Evolutionary conservation across 768 basidiomycete genomes (phyloP), one percentile per base, ranked within the genome.

Genomic region (Podaxis rugospora): DNA sequence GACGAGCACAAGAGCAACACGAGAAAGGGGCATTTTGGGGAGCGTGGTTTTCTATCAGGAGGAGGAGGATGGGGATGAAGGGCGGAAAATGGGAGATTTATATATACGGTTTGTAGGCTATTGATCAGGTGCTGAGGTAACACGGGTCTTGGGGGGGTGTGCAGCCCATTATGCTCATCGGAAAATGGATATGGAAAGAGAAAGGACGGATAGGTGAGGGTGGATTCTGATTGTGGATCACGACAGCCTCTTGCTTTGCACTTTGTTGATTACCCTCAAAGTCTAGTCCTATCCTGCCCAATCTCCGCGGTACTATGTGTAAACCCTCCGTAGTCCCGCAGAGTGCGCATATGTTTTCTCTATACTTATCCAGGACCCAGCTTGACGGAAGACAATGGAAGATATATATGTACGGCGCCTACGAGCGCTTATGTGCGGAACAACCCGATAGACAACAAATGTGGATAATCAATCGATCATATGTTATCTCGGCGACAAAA

Each of bases 1-100:
- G 37, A 81, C 61, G 37, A 76, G 65, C 64, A 82, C 76, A 59
- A 87, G 78, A 37, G 71, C 65, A 16, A 78, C 78, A 21, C 85
- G 78, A 35, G 76, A 59, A 61, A 80, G 69, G 53, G 81, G 79
- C 84, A 87, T 86, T 47, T 47, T 52, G 11, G 10, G 4, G 11
- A 16, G 16, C 57, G 6, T 6, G 23, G 35, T 13, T 37, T 39
- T 44, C 2, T 32, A 32, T 40, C 28, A 40, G 7, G 11, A 16
- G 35, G 55, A 35, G 50, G 49, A 60, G 52, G 59, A 23, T 42
- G 52, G 35, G 23, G 32, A 51, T 23, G 35, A 18, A 39, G 50
- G 54, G 16, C 9, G 35, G 28, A 55, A 57, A 10, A 49, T 37
- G 62, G 42, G 42, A 51, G 11, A 18, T 6, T 35, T 63, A 62